These are phyloP conservation scores for Raphanus hybrid DNA, from an alignment of 441 rosid genomes.

Conservation along the genomic window DNA sequence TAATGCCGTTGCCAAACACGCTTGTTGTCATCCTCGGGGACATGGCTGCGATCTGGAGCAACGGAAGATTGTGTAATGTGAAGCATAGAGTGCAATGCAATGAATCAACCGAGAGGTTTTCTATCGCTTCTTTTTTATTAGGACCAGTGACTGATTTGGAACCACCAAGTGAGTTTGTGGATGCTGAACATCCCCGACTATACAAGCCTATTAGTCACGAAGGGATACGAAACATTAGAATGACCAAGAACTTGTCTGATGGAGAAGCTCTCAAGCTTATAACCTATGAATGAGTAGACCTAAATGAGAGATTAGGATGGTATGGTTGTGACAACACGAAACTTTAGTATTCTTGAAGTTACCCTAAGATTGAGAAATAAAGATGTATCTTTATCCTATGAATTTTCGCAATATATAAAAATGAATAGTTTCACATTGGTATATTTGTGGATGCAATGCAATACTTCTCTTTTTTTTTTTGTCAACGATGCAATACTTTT, in stretches of 20 bases:
- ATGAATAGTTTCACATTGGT: not conserved
- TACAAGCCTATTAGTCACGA: constrained; percentile 39
- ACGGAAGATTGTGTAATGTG: not conserved
- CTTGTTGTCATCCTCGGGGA: not conserved
- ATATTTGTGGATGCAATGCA: not conserved
- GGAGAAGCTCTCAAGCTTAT: not conserved
- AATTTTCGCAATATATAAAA: not conserved
- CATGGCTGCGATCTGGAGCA: constrained; percentile 38
- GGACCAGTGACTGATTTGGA: constrained; percentile 56
- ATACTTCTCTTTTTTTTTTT: too few species aligned
- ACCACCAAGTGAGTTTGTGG: constrained; percentile 56
- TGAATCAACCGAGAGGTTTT: constrained; percentile 49
- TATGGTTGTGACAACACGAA: not conserved
- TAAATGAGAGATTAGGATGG: not conserved
- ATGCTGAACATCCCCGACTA: constrained; percentile 2
- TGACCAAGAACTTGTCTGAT: not conserved
- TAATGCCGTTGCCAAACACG: not conserved
- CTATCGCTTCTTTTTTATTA: constrained; percentile 66
- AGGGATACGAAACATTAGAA: not conserved
- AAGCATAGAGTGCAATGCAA: constrained; percentile 11
- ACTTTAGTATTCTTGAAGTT: not conserved
- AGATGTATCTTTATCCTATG: not conserved
- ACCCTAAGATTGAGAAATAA: not conserved
- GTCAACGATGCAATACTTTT: not conserved
- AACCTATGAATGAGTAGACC: not conserved